Percentiles rank a stretch among this genome's conserved stretches.
phyloP scores from a whole-genome alignment of 345 rosid genomes.

The Aquilaria sinensis region DNA sequence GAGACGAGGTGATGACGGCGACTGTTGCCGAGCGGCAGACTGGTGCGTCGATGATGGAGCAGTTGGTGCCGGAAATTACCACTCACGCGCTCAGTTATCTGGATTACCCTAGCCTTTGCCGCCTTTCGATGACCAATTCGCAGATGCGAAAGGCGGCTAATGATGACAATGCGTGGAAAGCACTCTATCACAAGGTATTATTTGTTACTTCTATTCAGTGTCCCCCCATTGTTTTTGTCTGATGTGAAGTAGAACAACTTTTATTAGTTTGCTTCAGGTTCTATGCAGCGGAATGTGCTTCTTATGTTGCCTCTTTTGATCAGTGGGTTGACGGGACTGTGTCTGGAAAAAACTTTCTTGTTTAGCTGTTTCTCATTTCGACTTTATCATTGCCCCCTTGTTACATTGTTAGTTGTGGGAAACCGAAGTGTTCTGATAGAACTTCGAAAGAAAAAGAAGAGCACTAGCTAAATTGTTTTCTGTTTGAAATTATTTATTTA shows the following conservation, averaged over 20 bases:
- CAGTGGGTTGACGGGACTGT: too few species aligned
- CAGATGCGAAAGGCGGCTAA: conserved; percentile 98
- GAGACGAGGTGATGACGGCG: conserved; percentile 16
- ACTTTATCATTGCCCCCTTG: too few species aligned
- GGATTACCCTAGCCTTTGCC: conserved; percentile 93
- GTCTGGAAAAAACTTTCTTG: not conserved
- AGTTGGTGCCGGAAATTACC: conserved; percentile 95
- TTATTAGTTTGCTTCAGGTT: not conserved
- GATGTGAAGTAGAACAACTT: not conserved
- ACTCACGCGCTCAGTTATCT: conserved; percentile 96
- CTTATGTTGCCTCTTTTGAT: not conserved
- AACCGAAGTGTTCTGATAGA: too few species aligned
- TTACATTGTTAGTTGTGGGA: too few species aligned
- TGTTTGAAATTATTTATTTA: too few species aligned
- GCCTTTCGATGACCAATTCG: conserved; percentile 96
- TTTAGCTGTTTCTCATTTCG: too few species aligned
- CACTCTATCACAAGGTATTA: conserved; percentile 85
- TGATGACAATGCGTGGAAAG: conserved; percentile 98
- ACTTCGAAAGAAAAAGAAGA: too few species aligned
- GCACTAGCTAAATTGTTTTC: too few species aligned
- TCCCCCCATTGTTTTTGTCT: too few species aligned
- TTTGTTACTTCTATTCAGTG: too few species aligned
- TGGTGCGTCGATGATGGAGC: conserved; percentile 99
- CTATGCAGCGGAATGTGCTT: not conserved
- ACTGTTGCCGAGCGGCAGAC: conserved; percentile 44